Conservation (phyloP, 2,329 filamentous ascomycete genomes). For the Mariannaea elegans region DNA sequence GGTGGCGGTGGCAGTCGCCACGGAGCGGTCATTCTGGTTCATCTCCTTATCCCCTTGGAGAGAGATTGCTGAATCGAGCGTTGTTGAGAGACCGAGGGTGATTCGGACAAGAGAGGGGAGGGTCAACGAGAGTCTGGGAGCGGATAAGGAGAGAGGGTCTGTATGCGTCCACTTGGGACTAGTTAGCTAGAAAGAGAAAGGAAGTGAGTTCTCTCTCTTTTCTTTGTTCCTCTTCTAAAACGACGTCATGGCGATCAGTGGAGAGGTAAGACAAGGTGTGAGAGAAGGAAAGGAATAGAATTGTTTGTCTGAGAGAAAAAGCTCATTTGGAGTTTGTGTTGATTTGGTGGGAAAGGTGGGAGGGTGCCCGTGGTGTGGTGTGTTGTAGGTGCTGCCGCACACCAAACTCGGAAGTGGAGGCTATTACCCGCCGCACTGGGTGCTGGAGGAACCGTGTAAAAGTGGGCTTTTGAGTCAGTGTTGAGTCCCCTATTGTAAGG, state of each 20-base stretch:
- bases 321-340: not conserved
- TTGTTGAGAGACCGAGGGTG: not conserved
- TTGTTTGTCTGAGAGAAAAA: not conserved
- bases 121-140: not conserved
- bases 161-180: constrained; percentile 12
- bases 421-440: constrained; percentile 14
- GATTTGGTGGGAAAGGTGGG: not conserved
- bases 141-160: not conserved
- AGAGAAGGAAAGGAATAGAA: not conserved
- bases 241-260: constrained; percentile 21
- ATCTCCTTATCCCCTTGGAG: constrained; percentile 27
- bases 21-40: constrained; percentile 39
- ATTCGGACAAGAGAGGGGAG: not conserved
- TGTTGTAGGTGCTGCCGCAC: constrained; percentile 7
- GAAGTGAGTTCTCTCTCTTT: constrained; percentile 13
- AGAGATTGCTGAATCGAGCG: not conserved
- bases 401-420: constrained; percentile 7
- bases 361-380: constrained; percentile 7
- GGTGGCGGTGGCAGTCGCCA: constrained; percentile 30
- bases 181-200: constrained; percentile 3
- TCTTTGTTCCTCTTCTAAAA: constrained; percentile 20
- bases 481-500: constrained; percentile 1
- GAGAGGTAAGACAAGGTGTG: not conserved
- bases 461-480: not conserved
- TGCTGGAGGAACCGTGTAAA: constrained; percentile 4